Evolutionary conservation across 2,329 filamentous ascomycete genomes (phyloP).

Genomic region (Aspergillus versicolor): DNA sequence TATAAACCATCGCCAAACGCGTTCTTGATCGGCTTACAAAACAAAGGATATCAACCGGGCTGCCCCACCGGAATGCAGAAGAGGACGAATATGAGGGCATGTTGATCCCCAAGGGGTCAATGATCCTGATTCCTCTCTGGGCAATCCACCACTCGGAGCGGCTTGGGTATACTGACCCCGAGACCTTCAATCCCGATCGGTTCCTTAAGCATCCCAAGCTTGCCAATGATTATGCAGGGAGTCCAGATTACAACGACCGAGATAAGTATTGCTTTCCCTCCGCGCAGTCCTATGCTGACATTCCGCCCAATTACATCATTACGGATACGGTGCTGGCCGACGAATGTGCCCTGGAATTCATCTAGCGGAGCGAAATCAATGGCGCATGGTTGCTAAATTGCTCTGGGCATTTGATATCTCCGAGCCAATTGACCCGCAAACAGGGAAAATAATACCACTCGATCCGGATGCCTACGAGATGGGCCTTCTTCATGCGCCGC

Average conservation of each 20-base stretch:
- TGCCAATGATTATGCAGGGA: slow-evolving; percentile 37
- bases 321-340: slow-evolving; percentile 26
- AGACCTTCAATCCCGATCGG: slow-evolving; percentile 30
- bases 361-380: slow-evolving; percentile 33
- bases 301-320: slow-evolving; percentile 11
- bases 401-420: slow-evolving; percentile 32
- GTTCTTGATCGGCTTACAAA: slow-evolving; percentile 48
- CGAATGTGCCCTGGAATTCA: slow-evolving; percentile 35
- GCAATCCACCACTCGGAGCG: slow-evolving; percentile 37
- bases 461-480: neutral
- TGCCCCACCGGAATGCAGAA: neutral
- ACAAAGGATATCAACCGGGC: slow-evolving; percentile 18
- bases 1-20: slow-evolving; percentile 21
- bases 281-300: neutral
- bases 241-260: slow-evolving; percentile 33
- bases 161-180: slow-evolving; percentile 23
- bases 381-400: slow-evolving; percentile 26
- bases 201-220: slow-evolving; percentile 29
- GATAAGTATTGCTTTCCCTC: slow-evolving; percentile 21
- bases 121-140: slow-evolving; percentile 52
- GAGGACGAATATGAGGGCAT: slow-evolving; percentile 46
- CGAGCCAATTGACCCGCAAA: neutral
- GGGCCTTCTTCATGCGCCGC: neutral
- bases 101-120: slow-evolving; percentile 47
- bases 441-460: neutral